Base-by-base conservation (phyloP, 1,139 yeast species). In the Lodderomyces margitis region DNA sequence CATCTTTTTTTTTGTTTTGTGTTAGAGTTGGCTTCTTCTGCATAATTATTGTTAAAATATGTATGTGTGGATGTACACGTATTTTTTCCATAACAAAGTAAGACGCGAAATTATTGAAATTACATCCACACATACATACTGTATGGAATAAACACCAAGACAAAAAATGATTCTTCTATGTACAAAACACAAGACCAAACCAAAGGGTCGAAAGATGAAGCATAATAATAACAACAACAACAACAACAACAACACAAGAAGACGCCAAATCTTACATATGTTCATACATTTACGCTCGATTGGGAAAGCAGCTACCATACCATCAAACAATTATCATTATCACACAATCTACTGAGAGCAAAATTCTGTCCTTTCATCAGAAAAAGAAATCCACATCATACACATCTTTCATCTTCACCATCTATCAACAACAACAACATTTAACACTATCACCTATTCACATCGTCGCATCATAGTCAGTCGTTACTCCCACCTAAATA, bases 11-110 rank as follows among this genome's bases (percentile, higher is more conserved):
- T n/a, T n/a, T n/a, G n/a, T n/a, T n/a, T n/a, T n/a, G n/a, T n/a
- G n/a, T n/a, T n/a, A n/a, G n/a, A n/a, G n/a, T n/a, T n/a, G 11
- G 11, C 25, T 10, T n/a, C 25, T 23, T 23, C 11, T 23, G 25
- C 25, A 23, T 23, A 21, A 21, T 21, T 6, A 23, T n/a, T 5
- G 11, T 23, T 23, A 8, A 4, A 23, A 10, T 28, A 28, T 28
- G 32, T 28, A 15, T 28, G 32, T 28, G 6, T 28, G 32, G 32
- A 28, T 28, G 32, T 28, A 27, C 15, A 12, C 27, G 27, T 7
- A 21, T n/a, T n/a, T n/a, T n/a, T n/a, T n/a, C n/a, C n/a, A n/a
- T n/a, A n/a, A n/a, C n/a, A n/a, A n/a, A n/a, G n/a, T n/a, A n/a
- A 24, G n/a, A 24, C 27, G 27, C 27, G 27, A 24, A 24, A n/a